phyloP scores from a whole-genome alignment of 768 basidiomycete species.

The Rhizopogon vulgaris region DNA sequence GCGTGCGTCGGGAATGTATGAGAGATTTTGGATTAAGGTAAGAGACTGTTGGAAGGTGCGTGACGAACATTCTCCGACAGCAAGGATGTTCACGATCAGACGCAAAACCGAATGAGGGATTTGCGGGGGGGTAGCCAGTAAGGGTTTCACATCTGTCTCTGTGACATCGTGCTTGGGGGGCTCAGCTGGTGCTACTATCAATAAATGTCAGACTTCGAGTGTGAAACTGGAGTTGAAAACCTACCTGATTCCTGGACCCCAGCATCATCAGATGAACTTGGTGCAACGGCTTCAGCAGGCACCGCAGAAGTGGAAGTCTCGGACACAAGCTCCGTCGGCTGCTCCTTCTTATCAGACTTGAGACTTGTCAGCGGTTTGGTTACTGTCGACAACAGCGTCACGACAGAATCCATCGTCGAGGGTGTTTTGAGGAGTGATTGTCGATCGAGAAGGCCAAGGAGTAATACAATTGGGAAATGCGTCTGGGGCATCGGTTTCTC shows the following conservation, averaged over 20 bases:
- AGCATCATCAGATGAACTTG: constrained; percentile 7
- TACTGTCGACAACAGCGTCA: constrained; percentile 79
- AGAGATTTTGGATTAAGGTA: constrained; percentile 87
- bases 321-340: constrained; percentile 15
- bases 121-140: constrained; percentile 71
- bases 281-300: constrained; percentile 9
- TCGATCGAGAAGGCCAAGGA: constrained; percentile 84
- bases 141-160: constrained; percentile 32
- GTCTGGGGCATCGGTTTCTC: constrained; percentile 78
- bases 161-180: constrained; percentile 17
- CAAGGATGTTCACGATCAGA: constrained; percentile 93
- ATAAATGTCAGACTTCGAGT: background rate
- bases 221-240: background rate
- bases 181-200: constrained; percentile 8
- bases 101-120: constrained; percentile 82
- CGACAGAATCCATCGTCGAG: constrained; percentile 89
- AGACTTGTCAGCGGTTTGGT: constrained; percentile 75
- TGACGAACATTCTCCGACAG: constrained; percentile 94
- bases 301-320: constrained; percentile 10
- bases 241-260: background rate
- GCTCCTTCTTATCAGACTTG: constrained; percentile 42
- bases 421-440: constrained; percentile 81
- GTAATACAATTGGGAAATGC: constrained; percentile 86
- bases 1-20: constrained; percentile 80
- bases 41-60: constrained; percentile 95